These are phyloP conservation scores for Cystofilobasidium macerans DNA, from an alignment of 768 basidiomycete genomes.

Conservation along the genomic window DNA sequence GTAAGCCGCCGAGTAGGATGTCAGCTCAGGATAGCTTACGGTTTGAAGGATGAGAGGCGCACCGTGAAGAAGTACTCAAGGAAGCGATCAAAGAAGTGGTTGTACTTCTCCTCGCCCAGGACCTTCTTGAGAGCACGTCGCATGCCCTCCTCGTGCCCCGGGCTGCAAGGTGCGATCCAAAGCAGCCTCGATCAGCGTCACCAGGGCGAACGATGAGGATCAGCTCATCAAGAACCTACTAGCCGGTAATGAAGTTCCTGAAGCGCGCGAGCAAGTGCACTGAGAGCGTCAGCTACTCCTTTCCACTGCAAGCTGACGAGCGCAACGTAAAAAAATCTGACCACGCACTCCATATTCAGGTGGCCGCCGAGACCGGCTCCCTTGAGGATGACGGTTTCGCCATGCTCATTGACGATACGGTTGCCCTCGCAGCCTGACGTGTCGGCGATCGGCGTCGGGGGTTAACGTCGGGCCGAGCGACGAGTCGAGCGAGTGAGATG, in stretches of 20 bases:
- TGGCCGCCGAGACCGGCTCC: conserved; percentile 51
- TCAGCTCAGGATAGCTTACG: no score
- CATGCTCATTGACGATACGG: conserved; percentile 51
- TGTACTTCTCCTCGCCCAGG: conserved; percentile 48
- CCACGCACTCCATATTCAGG: neutral
- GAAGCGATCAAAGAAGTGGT: conserved; percentile 64
- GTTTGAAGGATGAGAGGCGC: no score
- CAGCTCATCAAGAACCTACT: neutral
- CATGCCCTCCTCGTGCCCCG: conserved; percentile 71
- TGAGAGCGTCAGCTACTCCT: neutral
- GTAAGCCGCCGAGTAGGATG: no score
- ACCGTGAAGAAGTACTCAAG: conserved; percentile 66
- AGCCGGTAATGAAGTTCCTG: conserved; percentile 38
- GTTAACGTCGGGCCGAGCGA: no score
- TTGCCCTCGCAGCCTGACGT: conserved; percentile 43
- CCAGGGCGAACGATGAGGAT: conserved; percentile 14
- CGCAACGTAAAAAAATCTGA: neutral
- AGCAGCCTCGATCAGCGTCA: conserved; percentile 41
- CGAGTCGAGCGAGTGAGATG: no score
- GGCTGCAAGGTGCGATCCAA: conserved; percentile 48
- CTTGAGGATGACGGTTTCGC: conserved; percentile 51
- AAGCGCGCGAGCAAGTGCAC: neutral
- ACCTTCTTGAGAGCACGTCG: conserved; percentile 56
- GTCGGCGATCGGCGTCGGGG: no score
- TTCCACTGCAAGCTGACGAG: no score